Evolutionary conservation across 1,139 yeast genomes (phyloP), one percentile per base, ranked within the genome.

Genomic region (Saccharomyces hybrid): DNA sequence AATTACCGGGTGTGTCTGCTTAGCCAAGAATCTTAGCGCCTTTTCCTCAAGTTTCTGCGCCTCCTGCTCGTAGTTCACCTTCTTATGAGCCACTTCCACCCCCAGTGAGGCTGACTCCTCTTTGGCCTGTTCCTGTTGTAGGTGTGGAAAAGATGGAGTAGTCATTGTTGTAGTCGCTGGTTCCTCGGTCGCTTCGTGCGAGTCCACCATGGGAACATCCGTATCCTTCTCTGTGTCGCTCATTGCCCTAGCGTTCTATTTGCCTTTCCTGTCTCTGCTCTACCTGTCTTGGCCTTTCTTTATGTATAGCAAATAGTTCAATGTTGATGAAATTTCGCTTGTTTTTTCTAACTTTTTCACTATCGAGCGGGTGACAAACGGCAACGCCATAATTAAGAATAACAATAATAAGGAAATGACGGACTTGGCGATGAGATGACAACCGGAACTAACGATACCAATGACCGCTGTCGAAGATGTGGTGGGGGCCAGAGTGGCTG

Each of bases 1-100:
- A 16, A 84, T 81, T 41, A 82, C 78, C 0, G 81, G 78, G 58
- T 75, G 75, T 1, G 79, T 72, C 58, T 78, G 81, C 55, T 74
- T 76, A 1, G 81, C 80, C 27, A 78, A 60, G 59, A 72, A 77
- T 46, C 67, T 61, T 53, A 70, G 69, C 4, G 80, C 79, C 59
- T 73, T 73, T 49, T 75, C 78, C 54, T 73, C 77, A 49, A 74
- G 63, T 60, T 70, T 68, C 51, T 60, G 62, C 4, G 71, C 68
- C 58, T 71, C 73, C 48, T 65, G 70, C 19, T 68, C 69, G 46
- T 68, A 66, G 51, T 70, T 69, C 4, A 65, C 53, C 24, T 49
- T 46, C 46, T 26, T 38, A 38, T 38, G 42, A 38, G 42, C 42
- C 19, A 38, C 42, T 38, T 38, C 42, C 16, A 21, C 21, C 16